Conservation (phyloP, 257 asterid species). For the Euphrasia confusa region DNA sequence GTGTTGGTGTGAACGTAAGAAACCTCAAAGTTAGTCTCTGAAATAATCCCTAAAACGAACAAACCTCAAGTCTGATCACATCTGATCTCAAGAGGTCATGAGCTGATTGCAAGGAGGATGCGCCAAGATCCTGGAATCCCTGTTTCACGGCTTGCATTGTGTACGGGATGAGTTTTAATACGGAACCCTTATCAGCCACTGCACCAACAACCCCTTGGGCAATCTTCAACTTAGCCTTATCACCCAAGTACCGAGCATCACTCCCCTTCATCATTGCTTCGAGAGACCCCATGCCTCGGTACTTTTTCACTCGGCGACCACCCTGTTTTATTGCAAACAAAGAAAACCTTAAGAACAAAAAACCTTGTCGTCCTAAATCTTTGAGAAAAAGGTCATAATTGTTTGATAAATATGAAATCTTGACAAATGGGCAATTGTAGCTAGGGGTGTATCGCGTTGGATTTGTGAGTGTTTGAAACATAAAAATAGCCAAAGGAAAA, state of each 20-base stretch:
- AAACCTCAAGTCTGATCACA: conserved; percentile 67
- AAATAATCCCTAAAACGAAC: background rate
- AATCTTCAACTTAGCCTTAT: conserved; percentile 73
- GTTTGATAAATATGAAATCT: too few species aligned
- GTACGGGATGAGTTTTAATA: conserved; percentile 73
- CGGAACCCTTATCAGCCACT: conserved; percentile 82
- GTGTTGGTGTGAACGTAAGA: too few species aligned
- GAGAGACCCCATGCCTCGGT: conserved; percentile 91
- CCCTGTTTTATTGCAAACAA: too few species aligned
- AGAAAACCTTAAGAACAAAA: too few species aligned
- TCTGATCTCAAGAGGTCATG: conserved; percentile 70
- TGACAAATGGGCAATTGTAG: too few species aligned
- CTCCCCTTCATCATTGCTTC: conserved; percentile 95
- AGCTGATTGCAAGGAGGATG: conserved; percentile 79
- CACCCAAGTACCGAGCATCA: conserved; percentile 88
- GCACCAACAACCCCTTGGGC: conserved; percentile 96
- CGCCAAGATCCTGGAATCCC: conserved; percentile 95
- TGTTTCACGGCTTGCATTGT: conserved; percentile 87
- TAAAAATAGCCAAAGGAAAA: too few species aligned
- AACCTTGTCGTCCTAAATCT: too few species aligned
- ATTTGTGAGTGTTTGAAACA: too few species aligned
- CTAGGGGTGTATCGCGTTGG: too few species aligned
- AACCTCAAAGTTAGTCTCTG: too few species aligned
- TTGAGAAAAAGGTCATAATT: too few species aligned
- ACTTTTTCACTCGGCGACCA: conserved; percentile 39